These are phyloP conservation scores for Kwoniella dejecticola DNA, from an alignment of 768 basidiomycete species.

Conservation along the genomic window DNA sequence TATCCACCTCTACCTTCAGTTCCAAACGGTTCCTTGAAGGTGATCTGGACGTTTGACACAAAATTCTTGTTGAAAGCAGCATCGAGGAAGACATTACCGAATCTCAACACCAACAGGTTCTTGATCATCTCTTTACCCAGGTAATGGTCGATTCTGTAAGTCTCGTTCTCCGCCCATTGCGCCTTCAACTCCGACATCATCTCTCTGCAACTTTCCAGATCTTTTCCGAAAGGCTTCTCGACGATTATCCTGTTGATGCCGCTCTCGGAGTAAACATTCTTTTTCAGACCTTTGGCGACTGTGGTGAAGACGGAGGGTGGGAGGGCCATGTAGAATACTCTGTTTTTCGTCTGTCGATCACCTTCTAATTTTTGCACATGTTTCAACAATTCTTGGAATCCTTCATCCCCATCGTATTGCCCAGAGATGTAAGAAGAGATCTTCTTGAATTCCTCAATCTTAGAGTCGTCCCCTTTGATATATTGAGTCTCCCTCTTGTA, in stretches of 20 bases:
- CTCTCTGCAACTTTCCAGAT: slow-evolving; percentile 76
- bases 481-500: slow-evolving; percentile 79
- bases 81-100: slow-evolving; percentile 87
- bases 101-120: slow-evolving; percentile 91
- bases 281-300: slow-evolving; percentile 79
- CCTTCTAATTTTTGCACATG: slow-evolving; percentile 78
- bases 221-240: slow-evolving; percentile 98
- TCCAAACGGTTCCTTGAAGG: slow-evolving; percentile 98
- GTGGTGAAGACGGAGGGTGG: slow-evolving; percentile 95
- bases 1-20: slow-evolving; percentile 99
- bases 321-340: slow-evolving; percentile 91
- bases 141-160: slow-evolving; percentile 98
- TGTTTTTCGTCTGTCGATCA: slow-evolving; percentile 65
- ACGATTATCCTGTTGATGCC: slow-evolving; percentile 91
- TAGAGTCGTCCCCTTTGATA: slow-evolving; percentile 71
- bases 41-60: slow-evolving; percentile 96
- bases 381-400: slow-evolving; percentile 75
- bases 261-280: slow-evolving; percentile 70
- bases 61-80: slow-evolving; percentile 94
- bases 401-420: slow-evolving; percentile 78
- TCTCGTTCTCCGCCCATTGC: slow-evolving; percentile 94
- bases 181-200: slow-evolving; percentile 77
- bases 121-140: slow-evolving; percentile 99
- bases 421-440: slow-evolving; percentile 81
- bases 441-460: slow-evolving; percentile 81